Base-by-base conservation (phyloP, 257 asterid genomes). In the Scutellaria galericulata region DNA sequence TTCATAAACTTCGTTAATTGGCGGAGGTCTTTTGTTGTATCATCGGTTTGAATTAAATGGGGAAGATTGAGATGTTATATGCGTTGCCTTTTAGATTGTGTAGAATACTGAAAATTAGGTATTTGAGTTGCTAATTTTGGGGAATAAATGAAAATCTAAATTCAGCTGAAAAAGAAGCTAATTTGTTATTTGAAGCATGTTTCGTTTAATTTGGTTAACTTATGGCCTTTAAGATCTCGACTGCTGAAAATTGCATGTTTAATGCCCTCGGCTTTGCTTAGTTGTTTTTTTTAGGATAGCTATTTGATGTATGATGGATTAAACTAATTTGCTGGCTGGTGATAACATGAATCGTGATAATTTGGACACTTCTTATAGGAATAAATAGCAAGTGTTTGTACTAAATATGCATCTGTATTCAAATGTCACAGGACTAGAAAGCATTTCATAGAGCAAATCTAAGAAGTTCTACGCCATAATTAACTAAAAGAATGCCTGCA, bases 401-500 rank as follows among this genome's bases (percentile, higher is more conserved):
- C 64, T 75, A 31, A n/a, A 64, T 42, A 9, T 47, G 42, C 54
- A 15, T 9, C 72, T 62, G 50, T 48, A 44, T 44, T 52, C 9
- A n/a, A 54, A 66, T 66, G 1, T 70, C 74, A 47, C 78, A 81
- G 85, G 81, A 69, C 14, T 72, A 66, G 59, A 57, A 55, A 57
- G 39, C 56, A 51, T 35, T 71, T 14, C 27, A 5, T 15, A 57
- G 67, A 51, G 64, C 68, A 57, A 54, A 48, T 50, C 44, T 53
- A 52, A 72, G 48, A 66, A 69, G 58, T 66, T 82, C 13, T 22
- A 22, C 47, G 20, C 50, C 22, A 7, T 15, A 68, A 63, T 48
- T 41, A 31, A 64, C 64, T 12, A 44, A 60, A 82, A 85, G 78
- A 75, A 93, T 94, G 97, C 96, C 98, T 22, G 83, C 88, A 24